These are phyloP conservation scores for Didymella pomorum DNA, from an alignment of 2,329 filamentous ascomycete genomes.

Conservation along the genomic window DNA sequence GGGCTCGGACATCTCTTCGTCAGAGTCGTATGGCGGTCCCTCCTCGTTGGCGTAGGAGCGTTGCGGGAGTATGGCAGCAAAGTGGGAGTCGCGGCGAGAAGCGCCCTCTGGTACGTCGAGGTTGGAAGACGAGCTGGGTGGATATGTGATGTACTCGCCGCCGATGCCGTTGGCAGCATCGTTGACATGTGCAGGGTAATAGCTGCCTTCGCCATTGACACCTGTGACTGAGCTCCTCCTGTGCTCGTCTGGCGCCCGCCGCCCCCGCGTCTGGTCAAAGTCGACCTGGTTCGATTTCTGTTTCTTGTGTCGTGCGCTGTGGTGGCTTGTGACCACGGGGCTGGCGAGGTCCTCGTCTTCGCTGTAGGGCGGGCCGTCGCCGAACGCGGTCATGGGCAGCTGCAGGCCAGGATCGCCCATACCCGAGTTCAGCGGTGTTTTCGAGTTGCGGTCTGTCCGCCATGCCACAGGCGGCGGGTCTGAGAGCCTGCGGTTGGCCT, in stretches of 20 bases:
- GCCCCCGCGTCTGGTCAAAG: constrained; percentile 51
- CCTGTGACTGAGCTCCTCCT: constrained; percentile 55
- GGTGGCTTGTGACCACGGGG: constrained; percentile 76
- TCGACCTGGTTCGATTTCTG: constrained; percentile 64
- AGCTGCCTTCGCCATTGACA: constrained; percentile 73
- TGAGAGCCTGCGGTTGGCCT: constrained; percentile 77
- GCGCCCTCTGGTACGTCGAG: constrained; percentile 42
- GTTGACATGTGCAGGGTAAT: constrained; percentile 73
- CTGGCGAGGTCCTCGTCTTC: constrained; percentile 96
- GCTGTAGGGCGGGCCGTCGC: constrained; percentile 84
- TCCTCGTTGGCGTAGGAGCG: constrained; percentile 53
- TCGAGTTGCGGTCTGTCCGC: constrained; percentile 70
- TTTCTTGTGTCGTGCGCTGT: constrained; percentile 77
- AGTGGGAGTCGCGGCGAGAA: constrained; percentile 62
- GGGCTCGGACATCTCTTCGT: constrained; percentile 58
- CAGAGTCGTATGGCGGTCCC: constrained; percentile 52
- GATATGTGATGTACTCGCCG: constrained; percentile 83
- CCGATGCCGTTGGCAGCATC: constrained; percentile 76
- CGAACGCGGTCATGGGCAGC: constrained; percentile 82
- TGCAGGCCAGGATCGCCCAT: constrained; percentile 71
- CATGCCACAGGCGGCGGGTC: constrained; percentile 76
- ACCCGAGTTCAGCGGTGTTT: constrained; percentile 63
- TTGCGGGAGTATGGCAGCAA: constrained; percentile 57
- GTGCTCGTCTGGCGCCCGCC: constrained; percentile 43
- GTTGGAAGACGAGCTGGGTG: constrained; percentile 58